phyloP scores from a whole-genome alignment of 192 early-diverging fungal species.

The Gamsiella multidivaricata region DNA sequence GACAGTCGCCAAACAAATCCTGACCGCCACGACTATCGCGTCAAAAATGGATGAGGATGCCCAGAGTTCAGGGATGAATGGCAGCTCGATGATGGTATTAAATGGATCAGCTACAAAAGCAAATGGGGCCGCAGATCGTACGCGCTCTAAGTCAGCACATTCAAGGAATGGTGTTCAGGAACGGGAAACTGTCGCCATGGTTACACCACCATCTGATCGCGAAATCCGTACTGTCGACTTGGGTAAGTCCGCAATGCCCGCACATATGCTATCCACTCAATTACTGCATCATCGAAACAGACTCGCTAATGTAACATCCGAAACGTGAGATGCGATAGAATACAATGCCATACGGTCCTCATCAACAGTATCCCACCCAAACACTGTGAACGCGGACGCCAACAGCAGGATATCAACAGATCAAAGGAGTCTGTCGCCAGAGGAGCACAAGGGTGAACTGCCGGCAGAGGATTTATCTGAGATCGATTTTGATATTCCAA shows the following conservation, averaged over 20 bases:
- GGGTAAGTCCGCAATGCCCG: too few species aligned
- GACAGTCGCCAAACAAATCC: slow-evolving; percentile 17
- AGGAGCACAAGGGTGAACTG: neutral
- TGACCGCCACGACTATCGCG: neutral
- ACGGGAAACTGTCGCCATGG: neutral
- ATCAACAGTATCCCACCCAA: too few species aligned
- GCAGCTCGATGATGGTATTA: neutral
- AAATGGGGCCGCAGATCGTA: too few species aligned
- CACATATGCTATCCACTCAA: too few species aligned
- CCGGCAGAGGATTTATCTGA: too few species aligned
- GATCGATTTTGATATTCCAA: slow-evolving; percentile 22
- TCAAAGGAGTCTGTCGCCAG: neutral
- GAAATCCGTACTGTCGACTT: too few species aligned
- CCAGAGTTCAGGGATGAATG: neutral
- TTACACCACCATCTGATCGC: slow-evolving; percentile 2
- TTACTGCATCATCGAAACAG: too few species aligned
- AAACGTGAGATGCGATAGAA: too few species aligned
- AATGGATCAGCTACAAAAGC: neutral
- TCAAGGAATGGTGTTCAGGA: neutral
- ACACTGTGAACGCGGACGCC: too few species aligned
- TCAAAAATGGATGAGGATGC: neutral
- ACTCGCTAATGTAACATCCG: too few species aligned
- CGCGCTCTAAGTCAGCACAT: neutral
- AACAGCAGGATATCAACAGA: neutral
- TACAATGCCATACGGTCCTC: too few species aligned